phyloP scores from a whole-genome alignment of 345 rosid species.

The Turnera subulata region DNA sequence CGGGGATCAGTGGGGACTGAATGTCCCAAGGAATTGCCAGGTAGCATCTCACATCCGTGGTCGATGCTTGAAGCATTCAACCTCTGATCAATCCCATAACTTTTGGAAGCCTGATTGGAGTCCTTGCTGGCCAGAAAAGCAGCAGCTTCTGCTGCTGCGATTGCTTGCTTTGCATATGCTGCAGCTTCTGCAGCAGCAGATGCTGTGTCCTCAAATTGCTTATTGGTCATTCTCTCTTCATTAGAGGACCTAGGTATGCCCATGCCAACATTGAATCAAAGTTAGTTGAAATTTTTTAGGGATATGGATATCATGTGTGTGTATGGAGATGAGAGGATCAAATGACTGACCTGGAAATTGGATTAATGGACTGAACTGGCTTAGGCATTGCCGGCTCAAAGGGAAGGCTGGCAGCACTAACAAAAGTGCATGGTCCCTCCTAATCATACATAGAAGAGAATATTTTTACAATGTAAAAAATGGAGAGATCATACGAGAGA shows the following conservation, averaged over 20 bases:
- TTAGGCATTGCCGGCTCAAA: slow-evolving; percentile 31
- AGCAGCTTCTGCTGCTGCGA: slow-evolving; percentile 93
- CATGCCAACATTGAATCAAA: slow-evolving; percentile 7
- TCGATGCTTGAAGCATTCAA: slow-evolving; percentile 15
- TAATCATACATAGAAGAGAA: slow-evolving; percentile 12
- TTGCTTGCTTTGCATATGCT: slow-evolving; percentile 70
- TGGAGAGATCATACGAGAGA: neutral
- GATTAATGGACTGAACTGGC: slow-evolving; percentile 20
- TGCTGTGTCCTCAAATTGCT: slow-evolving; percentile 48
- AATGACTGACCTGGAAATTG: slow-evolving; percentile 26
- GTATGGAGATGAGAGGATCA: neutral
- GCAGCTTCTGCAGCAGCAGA: slow-evolving; percentile 85
- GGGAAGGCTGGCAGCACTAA: slow-evolving; percentile 70
- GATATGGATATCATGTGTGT: too few relatives aligned
- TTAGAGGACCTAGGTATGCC: slow-evolving; percentile 18
- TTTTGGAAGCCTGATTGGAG: slow-evolving; percentile 22
- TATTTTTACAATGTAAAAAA: neutral
- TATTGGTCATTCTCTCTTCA: slow-evolving; percentile 22
- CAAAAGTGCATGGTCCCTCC: slow-evolving; percentile 60
- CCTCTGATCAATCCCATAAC: slow-evolving; percentile 11
- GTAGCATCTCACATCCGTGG: too few relatives aligned
- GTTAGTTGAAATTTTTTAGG: too few relatives aligned
- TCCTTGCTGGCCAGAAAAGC: slow-evolving; percentile 58
- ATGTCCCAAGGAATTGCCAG: too few relatives aligned
- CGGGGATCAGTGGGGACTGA: too few relatives aligned